Percentiles rank a stretch among this genome's conserved stretches.
phyloP scores from a whole-genome alignment of 768 basidiomycete species.

The Leucocoprinus leucothites region DNA sequence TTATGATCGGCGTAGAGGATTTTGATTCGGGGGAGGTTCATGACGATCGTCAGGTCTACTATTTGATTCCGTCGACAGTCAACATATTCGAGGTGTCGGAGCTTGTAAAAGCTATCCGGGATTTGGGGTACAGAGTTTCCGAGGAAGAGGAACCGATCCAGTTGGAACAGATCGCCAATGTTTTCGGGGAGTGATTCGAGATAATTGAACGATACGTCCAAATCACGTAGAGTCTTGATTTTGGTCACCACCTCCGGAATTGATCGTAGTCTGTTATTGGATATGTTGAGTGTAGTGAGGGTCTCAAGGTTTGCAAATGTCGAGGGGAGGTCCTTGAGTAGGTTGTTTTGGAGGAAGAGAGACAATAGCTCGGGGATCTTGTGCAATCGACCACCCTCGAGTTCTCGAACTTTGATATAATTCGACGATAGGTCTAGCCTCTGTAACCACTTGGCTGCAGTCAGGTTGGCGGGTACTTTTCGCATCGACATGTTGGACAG shows the following conservation, averaged over 20 bases:
- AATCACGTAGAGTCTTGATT: slow-evolving; percentile 70
- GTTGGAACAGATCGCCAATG: slow-evolving; percentile 62
- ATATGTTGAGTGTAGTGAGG: slow-evolving; percentile 83
- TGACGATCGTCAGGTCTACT: slow-evolving; percentile 66
- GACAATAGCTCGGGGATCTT: slow-evolving; percentile 65
- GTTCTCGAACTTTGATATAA: slow-evolving; percentile 79
- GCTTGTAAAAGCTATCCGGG: slow-evolving; percentile 53
- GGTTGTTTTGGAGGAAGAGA: slow-evolving; percentile 86
- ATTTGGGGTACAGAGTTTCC: slow-evolving; percentile 79
- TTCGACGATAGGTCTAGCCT: slow-evolving; percentile 90
- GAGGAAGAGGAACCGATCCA: slow-evolving; percentile 78
- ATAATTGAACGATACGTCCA: slow-evolving; percentile 94
- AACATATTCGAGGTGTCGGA: slow-evolving; percentile 62
- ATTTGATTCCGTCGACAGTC: slow-evolving; percentile 89
- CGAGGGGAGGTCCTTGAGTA: slow-evolving; percentile 82
- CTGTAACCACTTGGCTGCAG: slow-evolving; percentile 67
- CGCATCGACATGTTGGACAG: slow-evolving; percentile 94
- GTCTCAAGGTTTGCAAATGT: slow-evolving; percentile 74
- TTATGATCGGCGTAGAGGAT: slow-evolving; percentile 81
- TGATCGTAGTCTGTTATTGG: slow-evolving; percentile 87
- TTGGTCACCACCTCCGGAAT: slow-evolving; percentile 76
- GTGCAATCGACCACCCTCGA: slow-evolving; percentile 84
- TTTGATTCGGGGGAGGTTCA: slow-evolving; percentile 66
- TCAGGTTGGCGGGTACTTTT: slow-evolving; percentile 82
- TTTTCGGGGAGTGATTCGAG: slow-evolving; percentile 79